These are phyloP conservation scores for Fusarium chlamydosporum DNA, from an alignment of 2,329 filamentous ascomycete species.

Conservation along the genomic window DNA sequence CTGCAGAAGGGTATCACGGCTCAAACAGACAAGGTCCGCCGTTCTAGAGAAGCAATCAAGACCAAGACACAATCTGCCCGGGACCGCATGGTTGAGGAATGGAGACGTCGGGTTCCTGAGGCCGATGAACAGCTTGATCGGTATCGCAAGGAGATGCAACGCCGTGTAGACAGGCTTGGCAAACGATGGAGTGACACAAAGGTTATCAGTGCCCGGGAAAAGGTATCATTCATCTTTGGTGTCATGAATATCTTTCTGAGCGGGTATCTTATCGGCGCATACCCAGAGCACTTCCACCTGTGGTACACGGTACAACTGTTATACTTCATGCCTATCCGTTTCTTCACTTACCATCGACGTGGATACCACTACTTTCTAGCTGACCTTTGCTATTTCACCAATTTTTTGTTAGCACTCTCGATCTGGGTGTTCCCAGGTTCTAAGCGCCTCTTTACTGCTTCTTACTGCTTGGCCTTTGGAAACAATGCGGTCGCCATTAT, in stretches of 20 bases:
- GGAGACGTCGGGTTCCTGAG: constrained; percentile 86
- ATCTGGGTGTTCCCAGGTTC: constrained; percentile 93
- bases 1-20: constrained; percentile 85
- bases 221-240: constrained; percentile 94
- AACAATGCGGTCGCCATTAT: constrained; percentile 98
- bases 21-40: constrained; percentile 87
- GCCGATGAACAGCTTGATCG: constrained; percentile 94
- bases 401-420: constrained; percentile 83
- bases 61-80: constrained; percentile 82
- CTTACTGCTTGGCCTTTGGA: constrained; percentile 92
- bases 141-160: constrained; percentile 88
- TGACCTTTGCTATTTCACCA: constrained; percentile 98
- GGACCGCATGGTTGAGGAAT: constrained; percentile 92
- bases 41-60: constrained; percentile 85
- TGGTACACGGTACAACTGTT: constrained; percentile 92
- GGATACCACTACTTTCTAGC: constrained; percentile 98
- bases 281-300: constrained; percentile 86
- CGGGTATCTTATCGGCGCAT: constrained; percentile 90
- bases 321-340: constrained; percentile 98
- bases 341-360: constrained; percentile 88
- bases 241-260: constrained; percentile 98
- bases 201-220: constrained; percentile 89
- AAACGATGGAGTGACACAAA: constrained; percentile 91
- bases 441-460: constrained; percentile 90
- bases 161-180: constrained; percentile 88